phyloP scores from a whole-genome alignment of 2,329 filamentous ascomycete species.

The Epicoccum sorghinum region DNA sequence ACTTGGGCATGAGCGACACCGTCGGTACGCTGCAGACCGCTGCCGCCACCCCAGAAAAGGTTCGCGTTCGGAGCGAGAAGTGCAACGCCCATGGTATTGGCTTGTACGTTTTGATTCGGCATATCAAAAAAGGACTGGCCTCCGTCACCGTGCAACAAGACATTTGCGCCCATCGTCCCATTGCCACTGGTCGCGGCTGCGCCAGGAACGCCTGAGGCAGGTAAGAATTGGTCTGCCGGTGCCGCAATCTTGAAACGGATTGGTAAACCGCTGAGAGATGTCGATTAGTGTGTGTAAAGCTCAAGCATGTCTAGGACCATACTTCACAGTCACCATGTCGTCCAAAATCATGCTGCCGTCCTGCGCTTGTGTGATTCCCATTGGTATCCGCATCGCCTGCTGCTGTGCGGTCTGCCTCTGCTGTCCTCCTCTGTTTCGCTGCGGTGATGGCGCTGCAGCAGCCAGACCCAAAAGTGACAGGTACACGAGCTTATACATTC shows the following conservation, averaged over 20 bases:
- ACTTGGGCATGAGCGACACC: slow-evolving; percentile 59
- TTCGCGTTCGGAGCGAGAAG: slow-evolving; percentile 60
- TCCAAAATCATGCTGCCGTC: slow-evolving; percentile 64
- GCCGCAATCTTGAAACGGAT: slow-evolving; percentile 64
- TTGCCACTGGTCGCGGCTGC: slow-evolving; percentile 45
- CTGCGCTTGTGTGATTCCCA: slow-evolving; percentile 51
- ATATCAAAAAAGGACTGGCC: slow-evolving; percentile 66
- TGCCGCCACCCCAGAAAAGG: slow-evolving; percentile 64
- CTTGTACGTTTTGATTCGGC: slow-evolving; percentile 61
- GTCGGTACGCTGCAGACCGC: slow-evolving; percentile 60
- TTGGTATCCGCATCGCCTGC: slow-evolving; percentile 42
- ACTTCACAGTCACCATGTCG: slow-evolving; percentile 56
- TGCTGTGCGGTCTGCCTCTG: slow-evolving; percentile 39
- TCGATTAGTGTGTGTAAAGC: background rate
- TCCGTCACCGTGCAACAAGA: slow-evolving; percentile 66
- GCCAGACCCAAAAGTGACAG: slow-evolving; percentile 29
- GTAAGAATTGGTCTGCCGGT: slow-evolving; percentile 61
- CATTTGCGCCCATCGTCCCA: slow-evolving; percentile 56
- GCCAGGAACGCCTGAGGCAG: slow-evolving; percentile 57
- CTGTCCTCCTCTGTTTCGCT: slow-evolving; percentile 27
- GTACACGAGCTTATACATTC: slow-evolving; percentile 28
- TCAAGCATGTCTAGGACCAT: background rate
- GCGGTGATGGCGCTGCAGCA: slow-evolving; percentile 27
- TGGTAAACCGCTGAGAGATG: slow-evolving; percentile 52
- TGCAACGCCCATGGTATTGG: slow-evolving; percentile 59